Evolutionary conservation across 768 basidiomycete genomes (phyloP), one percentile per base, ranked within the genome.

Genomic region (Rhodocollybia butyracea): DNA sequence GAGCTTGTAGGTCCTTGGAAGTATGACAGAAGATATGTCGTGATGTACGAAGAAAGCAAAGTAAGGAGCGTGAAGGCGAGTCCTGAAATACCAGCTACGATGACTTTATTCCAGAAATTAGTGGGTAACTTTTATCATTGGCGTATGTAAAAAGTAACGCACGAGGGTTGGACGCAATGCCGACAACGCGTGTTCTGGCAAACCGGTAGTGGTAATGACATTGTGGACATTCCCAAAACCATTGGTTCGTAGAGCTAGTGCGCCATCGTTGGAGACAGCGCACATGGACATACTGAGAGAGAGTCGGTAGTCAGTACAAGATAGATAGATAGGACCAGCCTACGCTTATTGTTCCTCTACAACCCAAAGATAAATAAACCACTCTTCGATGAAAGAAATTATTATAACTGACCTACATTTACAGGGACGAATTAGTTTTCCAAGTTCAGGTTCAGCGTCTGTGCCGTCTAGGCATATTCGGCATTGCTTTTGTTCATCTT

Each of bases 381-480:
- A 11, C 68, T 67, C 62, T 72, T 51, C 10, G 26, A 22, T 8
- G 5, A 29, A 1, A 27, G 26, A n/a, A 17, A 29, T 27, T 45
- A 22, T 10, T 5, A 79, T 76, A 27, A 72, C 72, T 15, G 78
- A 78, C 41, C 70, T 70, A 68, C 89, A 90, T 2, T 86, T 73
- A 67, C 89, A 91, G 5, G 93, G 93, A 29, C 86, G 83, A 60
- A 95, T 91, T 60, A 94, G 80, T 52, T 85, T 81, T 2, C 93
- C 93, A 38, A 88, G 72, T 24, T 80, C 76, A 0, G 60, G 65
- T 59, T 88, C 85, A 22, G 81, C 79, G 42, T 81, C 79, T 11
- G 72, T 68, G 3, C 88, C 85, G 36, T 88, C 87, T 26, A 92
- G 76, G 66, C 93, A 95, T 43, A 95, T 95, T 51, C 93, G 79